phyloP scores from a whole-genome alignment of 805 yeast species.

The Starmerella khaoyaiensis region DNA sequence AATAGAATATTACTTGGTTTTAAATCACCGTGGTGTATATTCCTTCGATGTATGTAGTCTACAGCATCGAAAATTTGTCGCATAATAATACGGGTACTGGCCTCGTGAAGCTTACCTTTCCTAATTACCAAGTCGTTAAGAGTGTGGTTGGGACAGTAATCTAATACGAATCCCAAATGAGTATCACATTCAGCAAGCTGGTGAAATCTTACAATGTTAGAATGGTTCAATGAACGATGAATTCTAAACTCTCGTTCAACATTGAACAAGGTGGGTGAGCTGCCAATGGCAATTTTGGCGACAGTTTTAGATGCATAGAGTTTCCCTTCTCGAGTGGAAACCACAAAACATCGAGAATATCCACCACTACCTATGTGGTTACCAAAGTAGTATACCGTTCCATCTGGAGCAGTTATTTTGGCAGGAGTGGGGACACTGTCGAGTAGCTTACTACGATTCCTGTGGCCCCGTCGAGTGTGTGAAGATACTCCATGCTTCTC shows the following conservation, averaged over 20 bases:
- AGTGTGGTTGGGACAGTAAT: conserved; percentile 86
- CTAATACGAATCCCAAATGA: conserved; percentile 80
- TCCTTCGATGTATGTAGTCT: conserved; percentile 73
- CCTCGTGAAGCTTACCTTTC: conserved; percentile 72
- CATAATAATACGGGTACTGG: conserved; percentile 75
- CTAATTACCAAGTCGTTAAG: conserved; percentile 77
- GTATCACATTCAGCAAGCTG: conserved; percentile 92
- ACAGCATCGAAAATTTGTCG: conserved; percentile 88
- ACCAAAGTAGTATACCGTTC: too few species aligned
- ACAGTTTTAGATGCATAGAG: conserved; percentile 15
- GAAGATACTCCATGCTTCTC: too few species aligned
- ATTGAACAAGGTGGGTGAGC: neutral
- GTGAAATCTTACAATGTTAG: conserved; percentile 76
- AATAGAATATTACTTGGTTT: conserved; percentile 89
- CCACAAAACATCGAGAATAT: conserved; percentile 15
- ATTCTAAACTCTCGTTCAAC: conserved; percentile 57
- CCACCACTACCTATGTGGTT: conserved; percentile 16
- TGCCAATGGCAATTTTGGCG: neutral
- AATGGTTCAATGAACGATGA: conserved; percentile 74
- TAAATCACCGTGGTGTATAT: conserved; percentile 88
- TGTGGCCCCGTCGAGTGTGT: too few species aligned
- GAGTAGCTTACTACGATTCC: too few species aligned
- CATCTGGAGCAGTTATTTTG: too few species aligned
- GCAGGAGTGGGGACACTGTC: too few species aligned
- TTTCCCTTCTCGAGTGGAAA: conserved; percentile 2